phyloP scores from a whole-genome alignment of 768 basidiomycete genomes.

The Calocera viscosa region DNA sequence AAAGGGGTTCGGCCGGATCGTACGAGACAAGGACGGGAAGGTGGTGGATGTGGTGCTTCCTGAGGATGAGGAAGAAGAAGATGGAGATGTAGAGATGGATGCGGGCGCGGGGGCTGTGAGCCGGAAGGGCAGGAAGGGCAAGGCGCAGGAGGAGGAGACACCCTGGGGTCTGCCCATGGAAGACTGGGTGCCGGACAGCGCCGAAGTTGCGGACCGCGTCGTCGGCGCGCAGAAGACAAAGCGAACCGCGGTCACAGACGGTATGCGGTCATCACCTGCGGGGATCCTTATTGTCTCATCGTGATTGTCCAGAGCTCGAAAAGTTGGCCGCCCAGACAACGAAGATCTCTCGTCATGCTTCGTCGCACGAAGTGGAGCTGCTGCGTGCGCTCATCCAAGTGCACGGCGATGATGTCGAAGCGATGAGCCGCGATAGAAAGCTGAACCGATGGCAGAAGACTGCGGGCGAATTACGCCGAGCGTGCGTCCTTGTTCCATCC shows the following conservation, averaged over 20 bases:
- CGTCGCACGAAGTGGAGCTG: slow-evolving; percentile 54
- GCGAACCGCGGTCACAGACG: slow-evolving; percentile 1
- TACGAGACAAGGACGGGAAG: slow-evolving; percentile 67
- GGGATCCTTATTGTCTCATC: slow-evolving; percentile 12
- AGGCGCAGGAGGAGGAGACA: slow-evolving; percentile 11
- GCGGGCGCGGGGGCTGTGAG: slow-evolving; percentile 1
- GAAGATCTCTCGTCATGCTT: slow-evolving; percentile 47
- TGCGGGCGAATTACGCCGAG: slow-evolving; percentile 47
- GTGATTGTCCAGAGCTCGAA: slow-evolving; percentile 49
- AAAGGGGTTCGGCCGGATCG: slow-evolving; percentile 65
- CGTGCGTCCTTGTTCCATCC: slow-evolving; percentile 17
- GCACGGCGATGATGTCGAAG: slow-evolving; percentile 57
- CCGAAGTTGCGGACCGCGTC: background rate
- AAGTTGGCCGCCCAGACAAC: slow-evolving; percentile 37
- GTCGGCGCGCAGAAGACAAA: slow-evolving; percentile 7
- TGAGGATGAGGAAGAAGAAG: slow-evolving; percentile 38
- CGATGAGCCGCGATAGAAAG: slow-evolving; percentile 69
- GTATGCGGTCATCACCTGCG: background rate
- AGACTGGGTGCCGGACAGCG: slow-evolving; percentile 2
- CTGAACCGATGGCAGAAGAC: slow-evolving; percentile 79
- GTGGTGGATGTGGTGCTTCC: slow-evolving; percentile 56
- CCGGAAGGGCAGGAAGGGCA: slow-evolving; percentile 9
- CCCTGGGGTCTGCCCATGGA: slow-evolving; percentile 17
- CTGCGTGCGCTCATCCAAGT: slow-evolving; percentile 52
- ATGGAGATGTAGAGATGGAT: slow-evolving; percentile 14